Evolutionary conservation across 1,284 basidiomycete genomes (phyloP).

Genomic region (Exobasidium rhododendri): DNA sequence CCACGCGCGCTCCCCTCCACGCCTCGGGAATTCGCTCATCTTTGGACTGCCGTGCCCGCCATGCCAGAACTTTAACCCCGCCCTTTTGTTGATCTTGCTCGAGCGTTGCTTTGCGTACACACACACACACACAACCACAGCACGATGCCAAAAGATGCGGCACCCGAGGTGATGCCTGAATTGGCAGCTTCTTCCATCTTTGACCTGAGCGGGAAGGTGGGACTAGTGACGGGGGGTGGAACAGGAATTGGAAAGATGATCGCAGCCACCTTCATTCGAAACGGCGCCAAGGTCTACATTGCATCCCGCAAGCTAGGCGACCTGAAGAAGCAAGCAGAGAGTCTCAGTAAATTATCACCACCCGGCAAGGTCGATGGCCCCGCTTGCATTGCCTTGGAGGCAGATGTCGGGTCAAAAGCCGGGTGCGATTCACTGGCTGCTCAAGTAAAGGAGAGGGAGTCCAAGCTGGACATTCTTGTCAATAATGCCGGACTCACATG

Average conservation of each 20-base stretch:
- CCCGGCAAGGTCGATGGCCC: conserved; percentile 23
- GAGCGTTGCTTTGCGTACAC: no score
- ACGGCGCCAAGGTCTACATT: conserved; percentile 76
- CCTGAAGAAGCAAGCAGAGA: conserved; percentile 62
- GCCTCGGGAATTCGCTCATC: no score
- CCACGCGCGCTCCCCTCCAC: no score
- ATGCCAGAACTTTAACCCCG: not conserved
- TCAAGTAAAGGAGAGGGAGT: conserved; percentile 68
- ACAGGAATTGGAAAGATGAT: conserved; percentile 62
- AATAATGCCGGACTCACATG: conserved; percentile 62
- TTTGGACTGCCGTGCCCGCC: not conserved
- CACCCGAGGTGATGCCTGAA: conserved; percentile 57
- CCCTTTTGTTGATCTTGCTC: not conserved
- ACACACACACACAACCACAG: not conserved
- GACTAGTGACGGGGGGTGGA: conserved; percentile 72
- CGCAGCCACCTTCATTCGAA: conserved; percentile 72
- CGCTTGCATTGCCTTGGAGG: conserved; percentile 37
- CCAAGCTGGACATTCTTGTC: conserved; percentile 61
- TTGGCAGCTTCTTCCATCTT: conserved; percentile 66
- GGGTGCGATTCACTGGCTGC: conserved; percentile 73
- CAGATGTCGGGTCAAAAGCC: conserved; percentile 62
- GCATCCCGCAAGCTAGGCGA: conserved; percentile 68
- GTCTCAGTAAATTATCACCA: conserved; percentile 34
- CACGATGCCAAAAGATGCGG: conserved; percentile 49
- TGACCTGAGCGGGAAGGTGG: conserved; percentile 67